Evolutionary conservation across 306 rosid genomes (phyloP).

Genomic region (Dryas drummondii): DNA sequence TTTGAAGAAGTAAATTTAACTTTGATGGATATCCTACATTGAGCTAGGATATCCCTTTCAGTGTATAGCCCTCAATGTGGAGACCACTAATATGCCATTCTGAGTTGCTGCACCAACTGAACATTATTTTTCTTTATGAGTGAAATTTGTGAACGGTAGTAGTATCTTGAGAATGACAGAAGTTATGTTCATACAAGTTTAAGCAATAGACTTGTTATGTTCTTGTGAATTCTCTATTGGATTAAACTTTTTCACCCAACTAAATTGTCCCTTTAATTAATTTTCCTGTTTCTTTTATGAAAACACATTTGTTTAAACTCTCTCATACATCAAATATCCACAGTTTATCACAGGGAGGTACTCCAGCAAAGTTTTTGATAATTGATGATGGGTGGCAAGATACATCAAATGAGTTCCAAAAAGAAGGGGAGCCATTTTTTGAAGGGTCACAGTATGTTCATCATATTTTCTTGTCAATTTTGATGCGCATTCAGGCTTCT

Average conservation of each 20-base stretch:
- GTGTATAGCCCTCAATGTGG: not conserved
- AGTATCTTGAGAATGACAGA: not conserved
- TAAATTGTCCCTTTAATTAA: not conserved
- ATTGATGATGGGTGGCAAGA: conserved; percentile 51
- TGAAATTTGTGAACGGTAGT: not conserved
- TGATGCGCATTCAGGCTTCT: not conserved
- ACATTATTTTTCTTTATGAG: not conserved
- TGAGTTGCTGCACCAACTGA: not conserved
- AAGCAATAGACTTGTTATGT: not conserved
- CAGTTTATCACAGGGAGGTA: conserved; percentile 45
- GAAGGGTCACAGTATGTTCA: conserved; percentile 45
- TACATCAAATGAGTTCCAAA: conserved; percentile 39
- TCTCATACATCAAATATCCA: not conserved
- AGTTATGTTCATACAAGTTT: not conserved
- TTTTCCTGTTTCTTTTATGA: not conserved
- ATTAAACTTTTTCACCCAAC: not conserved
- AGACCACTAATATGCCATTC: not conserved
- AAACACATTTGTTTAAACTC: not conserved
- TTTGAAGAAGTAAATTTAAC: not conserved
- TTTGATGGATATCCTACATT: not conserved
- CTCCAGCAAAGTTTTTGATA: conserved; percentile 44
- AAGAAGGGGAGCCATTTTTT: conserved; percentile 44
- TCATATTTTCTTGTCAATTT: not conserved
- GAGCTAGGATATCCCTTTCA: not conserved
- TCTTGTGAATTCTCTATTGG: not conserved